phyloP scores from a whole-genome alignment of 2,329 filamentous ascomycete genomes.

The Botrytis tulipae region DNA sequence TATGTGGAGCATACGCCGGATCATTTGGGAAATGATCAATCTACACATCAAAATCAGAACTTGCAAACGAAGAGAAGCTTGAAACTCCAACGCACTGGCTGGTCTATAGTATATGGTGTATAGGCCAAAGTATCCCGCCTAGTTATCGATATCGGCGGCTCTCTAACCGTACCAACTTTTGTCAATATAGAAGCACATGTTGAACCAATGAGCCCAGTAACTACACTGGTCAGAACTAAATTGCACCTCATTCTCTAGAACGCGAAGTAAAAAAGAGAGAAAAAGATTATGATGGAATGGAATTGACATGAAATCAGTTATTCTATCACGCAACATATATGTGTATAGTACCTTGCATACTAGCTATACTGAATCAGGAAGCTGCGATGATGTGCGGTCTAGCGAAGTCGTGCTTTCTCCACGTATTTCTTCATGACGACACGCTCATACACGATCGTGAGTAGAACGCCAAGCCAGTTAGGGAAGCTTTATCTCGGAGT shows the following conservation, averaged over 20 bases:
- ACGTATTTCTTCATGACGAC: neutral
- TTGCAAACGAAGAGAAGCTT: neutral
- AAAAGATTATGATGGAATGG: neutral
- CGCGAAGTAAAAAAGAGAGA: neutral
- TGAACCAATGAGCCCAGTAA: constrained; percentile 7
- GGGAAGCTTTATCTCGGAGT: constrained; percentile 1
- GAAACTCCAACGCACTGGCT: constrained; percentile 25
- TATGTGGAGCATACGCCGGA: constrained; percentile 43
- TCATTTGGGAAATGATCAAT: constrained; percentile 49
- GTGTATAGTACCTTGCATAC: constrained; percentile 11
- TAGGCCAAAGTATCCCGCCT: constrained; percentile 8
- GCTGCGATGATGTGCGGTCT: constrained; percentile 1
- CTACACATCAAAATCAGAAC: constrained; percentile 29
- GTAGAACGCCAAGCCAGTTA: neutral
- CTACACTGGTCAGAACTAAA: constrained; percentile 15
- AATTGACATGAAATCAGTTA: neutral
- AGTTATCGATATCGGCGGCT: neutral
- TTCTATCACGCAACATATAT: neutral
- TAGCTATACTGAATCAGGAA: constrained; percentile 19
- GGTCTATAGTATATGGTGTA: constrained; percentile 26
- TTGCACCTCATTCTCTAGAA: constrained; percentile 18
- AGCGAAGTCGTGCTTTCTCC: neutral
- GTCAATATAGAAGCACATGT: constrained; percentile 17
- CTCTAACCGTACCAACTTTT: constrained; percentile 8
- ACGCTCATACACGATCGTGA: neutral